Conservation (phyloP, 805 yeast species). For the Zygosaccharomyces rouxii region DNA sequence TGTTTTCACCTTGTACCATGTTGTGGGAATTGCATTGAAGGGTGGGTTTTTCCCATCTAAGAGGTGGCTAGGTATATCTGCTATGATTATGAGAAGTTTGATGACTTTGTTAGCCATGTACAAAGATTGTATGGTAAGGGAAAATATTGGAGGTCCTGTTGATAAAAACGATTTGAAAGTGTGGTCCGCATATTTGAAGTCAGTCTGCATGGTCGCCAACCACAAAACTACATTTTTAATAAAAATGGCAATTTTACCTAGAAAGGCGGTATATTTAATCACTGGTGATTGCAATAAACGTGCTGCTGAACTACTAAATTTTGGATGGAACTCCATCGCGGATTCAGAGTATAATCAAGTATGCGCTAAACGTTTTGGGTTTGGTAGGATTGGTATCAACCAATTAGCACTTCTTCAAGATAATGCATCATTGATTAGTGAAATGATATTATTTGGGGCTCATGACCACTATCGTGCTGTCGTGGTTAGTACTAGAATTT, state of each 20-base stretch:
- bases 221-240: conserved; percentile 67
- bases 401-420: conserved; percentile 60
- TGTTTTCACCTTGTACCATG: conserved; percentile 40
- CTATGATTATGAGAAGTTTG: conserved; percentile 53
- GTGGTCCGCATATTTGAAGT: conserved; percentile 65
- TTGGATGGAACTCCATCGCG: conserved; percentile 73
- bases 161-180: conserved; percentile 37
- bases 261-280: conserved; percentile 61
- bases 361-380: conserved; percentile 48
- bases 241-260: conserved; percentile 66
- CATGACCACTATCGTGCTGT: conserved; percentile 62
- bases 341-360: conserved; percentile 56
- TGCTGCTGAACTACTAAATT: conserved; percentile 50
- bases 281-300: conserved; percentile 60
- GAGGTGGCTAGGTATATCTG: conserved; percentile 69
- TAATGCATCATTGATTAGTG: conserved; percentile 58
- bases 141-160: conserved; percentile 41
- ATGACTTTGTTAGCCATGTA: conserved; percentile 51
- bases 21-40: conserved; percentile 48
- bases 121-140: conserved; percentile 46
- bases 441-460: conserved; percentile 61
- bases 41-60: conserved; percentile 60
- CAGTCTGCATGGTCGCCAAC: conserved; percentile 54
- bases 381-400: conserved; percentile 61
- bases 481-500: conserved; percentile 55